Conservation (phyloP, 768 basidiomycete genomes). For the Coprinopsis marcescibilis region DNA sequence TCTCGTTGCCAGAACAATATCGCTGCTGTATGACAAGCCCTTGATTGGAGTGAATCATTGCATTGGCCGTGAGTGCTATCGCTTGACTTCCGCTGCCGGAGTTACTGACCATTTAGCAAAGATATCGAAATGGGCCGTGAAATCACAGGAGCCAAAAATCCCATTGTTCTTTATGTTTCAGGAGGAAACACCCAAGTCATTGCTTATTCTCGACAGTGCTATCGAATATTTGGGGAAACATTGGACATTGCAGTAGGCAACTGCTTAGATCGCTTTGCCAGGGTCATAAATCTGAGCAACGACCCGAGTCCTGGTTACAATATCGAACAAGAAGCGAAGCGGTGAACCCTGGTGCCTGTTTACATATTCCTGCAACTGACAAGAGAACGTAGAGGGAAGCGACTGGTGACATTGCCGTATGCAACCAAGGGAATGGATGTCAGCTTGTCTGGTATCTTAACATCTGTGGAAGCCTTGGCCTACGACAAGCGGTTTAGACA, state of each 20-base stretch:
- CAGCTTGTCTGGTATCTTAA: slow-evolving; percentile 90
- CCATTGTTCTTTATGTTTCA: slow-evolving; percentile 95
- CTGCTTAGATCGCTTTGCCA: slow-evolving; percentile 94
- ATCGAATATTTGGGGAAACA: slow-evolving; percentile 98
- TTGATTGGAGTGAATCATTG: slow-evolving; percentile 99
- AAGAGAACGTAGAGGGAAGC: slow-evolving; percentile 58
- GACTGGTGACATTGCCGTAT: slow-evolving; percentile 82
- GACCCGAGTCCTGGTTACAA: slow-evolving; percentile 97
- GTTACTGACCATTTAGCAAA: slow-evolving; percentile 24
- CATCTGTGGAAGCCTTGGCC: slow-evolving; percentile 84
- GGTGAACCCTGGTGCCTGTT: slow-evolving; percentile 37
- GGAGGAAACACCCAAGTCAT: slow-evolving; percentile 99
- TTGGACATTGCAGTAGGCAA: slow-evolving; percentile 99
- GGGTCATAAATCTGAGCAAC: slow-evolving; percentile 90
- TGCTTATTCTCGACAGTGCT: slow-evolving; percentile 95
- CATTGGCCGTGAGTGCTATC: slow-evolving; percentile 74
- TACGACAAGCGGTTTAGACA: slow-evolving; percentile 77
- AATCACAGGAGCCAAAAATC: slow-evolving; percentile 91
- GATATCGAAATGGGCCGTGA: slow-evolving; percentile 99
- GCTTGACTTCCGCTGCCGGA: background rate
- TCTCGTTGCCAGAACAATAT: slow-evolving; percentile 85
- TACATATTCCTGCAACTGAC: background rate
- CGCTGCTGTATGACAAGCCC: slow-evolving; percentile 84
- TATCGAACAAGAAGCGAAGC: slow-evolving; percentile 93
- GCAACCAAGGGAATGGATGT: slow-evolving; percentile 99